Evolutionary conservation across 2,329 filamentous ascomycete genomes (phyloP), one percentile per base, ranked within the genome.

Genomic region (Fusarium ambrosium): DNA sequence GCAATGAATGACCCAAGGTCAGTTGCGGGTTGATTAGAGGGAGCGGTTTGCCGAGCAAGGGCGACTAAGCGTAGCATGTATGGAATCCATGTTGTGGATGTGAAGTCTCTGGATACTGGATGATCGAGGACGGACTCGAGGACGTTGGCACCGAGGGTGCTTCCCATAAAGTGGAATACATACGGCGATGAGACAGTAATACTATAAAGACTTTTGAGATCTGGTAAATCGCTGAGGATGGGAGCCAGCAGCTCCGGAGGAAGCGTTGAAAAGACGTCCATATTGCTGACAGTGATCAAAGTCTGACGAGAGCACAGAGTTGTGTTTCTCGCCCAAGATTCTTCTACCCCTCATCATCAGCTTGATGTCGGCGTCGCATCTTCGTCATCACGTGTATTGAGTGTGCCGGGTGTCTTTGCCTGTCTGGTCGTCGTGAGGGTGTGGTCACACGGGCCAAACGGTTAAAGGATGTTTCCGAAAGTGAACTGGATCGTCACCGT

Each of bases 51-150:
- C 0, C 71, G 68, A 20, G 68, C 32, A 7, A 74, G 68, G 22
- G 68, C 68, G 4, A 74, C 62, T 7, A 74, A 24, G 11, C 72
- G 68, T 5, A 74, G 5, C 13, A 74, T 51, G 9, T 74, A 59
- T 2, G 68, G 58, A 18, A 74, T 61, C 72, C 72, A 74, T 36
- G 72, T 62, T 2, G 72, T 62, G 32, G 45, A 53, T 3, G 20
- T n/a, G 4, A 66, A 22, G 8, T 53, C 48, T 18, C n/a, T 27
- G 13, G 55, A 53, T 14, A 53, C 71, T 22, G 71, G 63, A 2
- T 20, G 48, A 6, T 69, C 45, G 10, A 74, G 71, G 18, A 74
- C 24, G 2, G 22, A 16, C 14, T 74, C 68, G 7, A 74, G 36
- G 41, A 69, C 36, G 4, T 20, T 62, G n/a, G 58, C 56, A 7